phyloP scores from a whole-genome alignment of 441 rosid species.

The Pelargonium fulgidum region DNA sequence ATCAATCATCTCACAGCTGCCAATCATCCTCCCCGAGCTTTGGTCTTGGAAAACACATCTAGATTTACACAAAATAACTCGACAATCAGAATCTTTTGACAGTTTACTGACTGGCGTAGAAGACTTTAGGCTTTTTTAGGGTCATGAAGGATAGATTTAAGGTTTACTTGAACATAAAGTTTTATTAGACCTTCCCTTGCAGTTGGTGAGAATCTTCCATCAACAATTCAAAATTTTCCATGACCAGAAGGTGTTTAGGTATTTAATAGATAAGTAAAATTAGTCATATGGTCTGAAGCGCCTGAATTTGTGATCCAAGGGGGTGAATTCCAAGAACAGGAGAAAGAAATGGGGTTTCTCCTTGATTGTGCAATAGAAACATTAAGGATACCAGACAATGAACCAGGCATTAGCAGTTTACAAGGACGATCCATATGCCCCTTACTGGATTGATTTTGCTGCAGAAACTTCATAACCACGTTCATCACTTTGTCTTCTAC shows the following conservation, averaged over 20 bases:
- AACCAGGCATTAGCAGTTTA: background rate
- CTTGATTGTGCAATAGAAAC: background rate
- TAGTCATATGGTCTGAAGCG: background rate
- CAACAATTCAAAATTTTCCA: background rate
- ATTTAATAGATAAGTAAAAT: background rate
- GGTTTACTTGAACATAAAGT: background rate
- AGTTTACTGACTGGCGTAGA: background rate
- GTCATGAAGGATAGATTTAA: slow-evolving; percentile 1
- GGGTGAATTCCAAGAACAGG: background rate
- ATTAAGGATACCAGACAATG: background rate
- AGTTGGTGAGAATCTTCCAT: background rate
- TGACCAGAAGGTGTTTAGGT: background rate
- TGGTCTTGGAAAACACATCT: no score
- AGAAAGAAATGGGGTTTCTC: background rate
- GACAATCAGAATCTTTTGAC: background rate
- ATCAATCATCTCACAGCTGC: no score
- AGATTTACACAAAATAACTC: no score
- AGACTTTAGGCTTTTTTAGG: background rate
- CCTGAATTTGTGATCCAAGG: background rate
- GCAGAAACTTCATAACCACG: background rate
- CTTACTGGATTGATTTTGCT: background rate
- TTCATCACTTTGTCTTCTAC: background rate
- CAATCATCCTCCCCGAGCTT: no score
- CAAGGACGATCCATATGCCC: background rate
- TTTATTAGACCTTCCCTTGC: background rate